A percentile compares a stretch with the other conserved stretches of the same genome.
These are phyloP conservation scores for Sarcomyxa edulis DNA, from an alignment of 768 basidiomycete genomes.

Conservation along the genomic window DNA sequence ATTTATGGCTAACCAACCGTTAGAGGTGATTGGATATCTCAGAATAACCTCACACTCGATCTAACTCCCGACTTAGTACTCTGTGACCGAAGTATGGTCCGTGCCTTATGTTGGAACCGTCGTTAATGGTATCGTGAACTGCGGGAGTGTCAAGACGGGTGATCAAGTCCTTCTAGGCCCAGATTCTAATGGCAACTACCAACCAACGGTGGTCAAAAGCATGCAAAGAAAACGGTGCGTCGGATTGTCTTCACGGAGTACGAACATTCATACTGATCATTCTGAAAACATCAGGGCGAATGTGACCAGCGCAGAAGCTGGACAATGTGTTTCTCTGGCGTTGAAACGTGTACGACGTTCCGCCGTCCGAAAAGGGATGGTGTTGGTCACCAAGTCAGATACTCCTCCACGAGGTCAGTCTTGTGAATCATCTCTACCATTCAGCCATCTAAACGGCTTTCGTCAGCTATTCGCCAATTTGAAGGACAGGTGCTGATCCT, in stretches of 20 bases:
- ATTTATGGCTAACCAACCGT: constrained; percentile 72
- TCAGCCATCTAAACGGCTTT: not conserved
- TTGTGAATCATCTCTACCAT: not conserved
- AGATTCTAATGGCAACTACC: constrained; percentile 87
- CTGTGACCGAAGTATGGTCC: constrained; percentile 84
- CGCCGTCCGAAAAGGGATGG: constrained; percentile 91
- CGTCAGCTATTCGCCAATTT: constrained; percentile 71
- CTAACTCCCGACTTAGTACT: constrained; percentile 44
- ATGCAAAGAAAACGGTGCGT: constrained; percentile 89
- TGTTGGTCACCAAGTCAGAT: constrained; percentile 79
- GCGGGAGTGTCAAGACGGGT: constrained; percentile 70
- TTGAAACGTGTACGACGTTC: constrained; percentile 82
- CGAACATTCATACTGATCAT: not conserved
- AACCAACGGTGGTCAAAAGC: constrained; percentile 73
- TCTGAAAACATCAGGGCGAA: constrained; percentile 47
- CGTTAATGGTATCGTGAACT: constrained; percentile 78
- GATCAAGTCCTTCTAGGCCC: constrained; percentile 86
- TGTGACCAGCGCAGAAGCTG: constrained; percentile 85
- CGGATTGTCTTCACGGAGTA: not conserved
- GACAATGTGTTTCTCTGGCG: constrained; percentile 92
- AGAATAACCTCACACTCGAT: constrained; percentile 5
- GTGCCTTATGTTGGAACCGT: constrained; percentile 85
- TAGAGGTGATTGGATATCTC: constrained; percentile 48
- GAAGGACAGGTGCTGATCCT: constrained; percentile 92
- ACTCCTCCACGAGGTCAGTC: constrained; percentile 64